phyloP scores from a whole-genome alignment of 2,329 filamentous ascomycete species.

The Pseudocercospora fijiensis region DNA sequence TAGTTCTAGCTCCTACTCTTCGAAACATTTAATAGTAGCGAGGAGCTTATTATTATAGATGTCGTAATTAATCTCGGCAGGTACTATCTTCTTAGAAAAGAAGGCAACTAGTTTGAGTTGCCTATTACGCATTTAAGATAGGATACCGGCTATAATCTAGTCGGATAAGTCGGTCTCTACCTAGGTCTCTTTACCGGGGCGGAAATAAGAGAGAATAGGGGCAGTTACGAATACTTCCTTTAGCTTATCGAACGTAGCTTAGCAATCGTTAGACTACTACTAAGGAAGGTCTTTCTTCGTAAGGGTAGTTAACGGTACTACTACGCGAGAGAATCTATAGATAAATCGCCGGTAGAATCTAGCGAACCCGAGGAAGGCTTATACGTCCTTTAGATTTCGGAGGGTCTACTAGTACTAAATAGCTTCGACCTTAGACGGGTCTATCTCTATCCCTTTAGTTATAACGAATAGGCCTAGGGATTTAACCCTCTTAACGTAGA shows the following conservation, averaged over 20 bases:
- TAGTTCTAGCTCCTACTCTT: constrained; percentile 5
- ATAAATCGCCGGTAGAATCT: constrained; percentile 1
- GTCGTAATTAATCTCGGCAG: constrained; percentile 1
- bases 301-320: not conserved
- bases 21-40: constrained; percentile 2
- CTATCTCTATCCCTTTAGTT: not conserved
- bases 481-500: constrained; percentile 33
- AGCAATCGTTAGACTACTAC: not conserved
- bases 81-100: constrained; percentile 2
- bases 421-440: not conserved
- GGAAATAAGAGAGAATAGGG: not conserved
- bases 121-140: not conserved
- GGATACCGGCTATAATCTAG: not conserved
- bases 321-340: not conserved
- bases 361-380: not conserved
- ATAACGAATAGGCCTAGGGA: constrained; percentile 20
- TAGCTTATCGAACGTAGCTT: not conserved
- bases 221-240: not conserved
- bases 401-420: not conserved
- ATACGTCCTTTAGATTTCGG: not conserved
- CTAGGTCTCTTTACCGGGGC: not conserved
- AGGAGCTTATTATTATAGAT: not conserved
- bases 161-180: not conserved
- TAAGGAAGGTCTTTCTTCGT: not conserved
- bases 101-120: not conserved